Evolutionary conservation across 108 stramenopile genomes (phyloP), one percentile per base, ranked within the genome.

Genomic region (Parietichytrium sp.): DNA sequence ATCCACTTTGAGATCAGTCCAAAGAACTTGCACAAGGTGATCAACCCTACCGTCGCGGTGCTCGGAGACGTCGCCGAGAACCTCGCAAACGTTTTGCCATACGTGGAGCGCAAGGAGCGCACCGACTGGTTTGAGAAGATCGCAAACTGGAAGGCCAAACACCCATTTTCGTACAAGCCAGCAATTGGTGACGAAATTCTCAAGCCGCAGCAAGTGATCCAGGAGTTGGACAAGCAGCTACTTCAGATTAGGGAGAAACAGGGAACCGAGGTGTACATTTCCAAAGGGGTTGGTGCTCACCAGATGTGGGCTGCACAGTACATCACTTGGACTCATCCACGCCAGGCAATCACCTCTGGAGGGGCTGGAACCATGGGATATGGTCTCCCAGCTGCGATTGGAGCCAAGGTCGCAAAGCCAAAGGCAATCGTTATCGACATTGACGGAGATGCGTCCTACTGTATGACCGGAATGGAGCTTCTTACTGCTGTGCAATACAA

Each of bases 291-390:
- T 13, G 95, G 95, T 10, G 93, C 93, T 81, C 95, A 95, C 79
- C 95, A 95, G 86, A 95, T 95, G 95, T 92, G 92, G 42, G 91
- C 95, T 6, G 95, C 95, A 4, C 95, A 95, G 91, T 89, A 93
- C 48, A 92, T 95, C 80, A 95, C 93, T 30, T 95, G 95, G 93
- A 95, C 93, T 29, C 86, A 95, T 82, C 95, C 95, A 49, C 84
- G 93, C 51, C 93, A 95, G 83, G 93, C 93, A 93, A 89, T 95
- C 47, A 88, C 90, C 25, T 91, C 90, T 51, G 93, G 93, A n/a
- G 93, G 93, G 27, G 86, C 93, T 52, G 95, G 95, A 45, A 95
- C 95, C 12, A 95, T 95, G 95, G 95, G 95, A 42, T 93, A 93
- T 50, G 89, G 93, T 30, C 80, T 92, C 15, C 93, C 93, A 25